Conservation (phyloP, 371 early-diverging fungal genomes). For the Haplosporangium sp. region DNA sequence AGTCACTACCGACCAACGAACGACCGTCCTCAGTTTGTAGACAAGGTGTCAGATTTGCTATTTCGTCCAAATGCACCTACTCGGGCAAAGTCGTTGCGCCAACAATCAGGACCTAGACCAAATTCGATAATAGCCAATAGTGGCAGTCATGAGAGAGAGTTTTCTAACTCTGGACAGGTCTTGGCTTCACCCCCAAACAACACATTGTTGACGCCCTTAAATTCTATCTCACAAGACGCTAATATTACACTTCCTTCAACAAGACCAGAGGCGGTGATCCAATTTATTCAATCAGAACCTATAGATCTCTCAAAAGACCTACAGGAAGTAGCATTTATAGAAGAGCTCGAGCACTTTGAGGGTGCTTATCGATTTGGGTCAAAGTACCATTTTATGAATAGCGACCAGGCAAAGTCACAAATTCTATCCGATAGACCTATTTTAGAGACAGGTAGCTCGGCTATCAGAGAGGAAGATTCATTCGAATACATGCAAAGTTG, state of each 20-base stretch:
- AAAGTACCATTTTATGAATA: conserved; percentile 62
- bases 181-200: conserved; percentile 11
- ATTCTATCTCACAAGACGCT: conserved; percentile 30
- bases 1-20: conserved; percentile 33
- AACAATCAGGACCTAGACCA: conserved; percentile 30
- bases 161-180: conserved; percentile 6
- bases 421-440: conserved; percentile 15
- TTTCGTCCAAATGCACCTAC: conserved; percentile 48
- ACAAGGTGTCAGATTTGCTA: conserved; percentile 50
- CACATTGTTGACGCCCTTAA: conserved; percentile 15
- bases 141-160: conserved; percentile 23
- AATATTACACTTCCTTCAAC: conserved; percentile 37
- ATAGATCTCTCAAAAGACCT: conserved; percentile 63
- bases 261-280: conserved; percentile 45
- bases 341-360: conserved; percentile 70
- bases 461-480: conserved; percentile 18
- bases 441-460: background rate
- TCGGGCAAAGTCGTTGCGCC: conserved; percentile 44
- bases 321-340: conserved; percentile 62
- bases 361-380: conserved; percentile 64
- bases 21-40: conserved; percentile 51
- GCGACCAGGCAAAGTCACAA: conserved; percentile 8
- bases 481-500: conserved; percentile 63
- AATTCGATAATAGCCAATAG: conserved; percentile 27
- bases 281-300: conserved; percentile 65